phyloP scores from a whole-genome alignment of 768 basidiomycete species.

The Galerina marginata region DNA sequence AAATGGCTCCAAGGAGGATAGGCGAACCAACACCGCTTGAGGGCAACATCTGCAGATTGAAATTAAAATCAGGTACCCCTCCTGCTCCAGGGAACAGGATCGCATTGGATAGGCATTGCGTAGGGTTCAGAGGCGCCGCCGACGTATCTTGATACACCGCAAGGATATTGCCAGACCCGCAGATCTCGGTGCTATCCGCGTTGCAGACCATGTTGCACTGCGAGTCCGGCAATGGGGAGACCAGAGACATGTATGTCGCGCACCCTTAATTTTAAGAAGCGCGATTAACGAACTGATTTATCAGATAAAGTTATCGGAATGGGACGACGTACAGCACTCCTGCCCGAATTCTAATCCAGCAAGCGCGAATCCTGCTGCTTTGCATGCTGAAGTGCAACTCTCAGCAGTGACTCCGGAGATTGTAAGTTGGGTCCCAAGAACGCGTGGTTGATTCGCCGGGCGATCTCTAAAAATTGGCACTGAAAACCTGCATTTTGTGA shows the following conservation, averaged over 20 bases:
- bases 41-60: slow-evolving; percentile 13
- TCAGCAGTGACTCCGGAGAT: slow-evolving; percentile 14
- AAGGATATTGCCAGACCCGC: slow-evolving; percentile 62
- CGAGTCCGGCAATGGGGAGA: slow-evolving; percentile 43
- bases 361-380: slow-evolving; percentile 11
- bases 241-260: slow-evolving; percentile 57
- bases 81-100: slow-evolving; percentile 10
- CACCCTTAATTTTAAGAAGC: slow-evolving; percentile 50
- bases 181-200: slow-evolving; percentile 57
- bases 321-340: slow-evolving; percentile 9
- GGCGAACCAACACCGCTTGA: not conserved
- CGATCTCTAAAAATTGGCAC: slow-evolving; percentile 1
- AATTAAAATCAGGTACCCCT: slow-evolving; percentile 13
- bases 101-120: slow-evolving; percentile 2
- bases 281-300: too few species aligned
- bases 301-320: not conserved
- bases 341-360: slow-evolving; percentile 17
- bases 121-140: slow-evolving; percentile 2
- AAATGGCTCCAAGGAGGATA: slow-evolving; percentile 2
- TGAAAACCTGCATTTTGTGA: not conserved
- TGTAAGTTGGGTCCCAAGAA: slow-evolving; percentile 6
- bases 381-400: slow-evolving; percentile 16
- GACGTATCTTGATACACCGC: slow-evolving; percentile 45
- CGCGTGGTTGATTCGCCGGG: slow-evolving; percentile 5
- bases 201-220: slow-evolving; percentile 65